A percentile compares a stretch with the other conserved stretches of the same genome.
phyloP scores from a whole-genome alignment of 208 protist genomes.

The Crithidia thermophila region DNA sequence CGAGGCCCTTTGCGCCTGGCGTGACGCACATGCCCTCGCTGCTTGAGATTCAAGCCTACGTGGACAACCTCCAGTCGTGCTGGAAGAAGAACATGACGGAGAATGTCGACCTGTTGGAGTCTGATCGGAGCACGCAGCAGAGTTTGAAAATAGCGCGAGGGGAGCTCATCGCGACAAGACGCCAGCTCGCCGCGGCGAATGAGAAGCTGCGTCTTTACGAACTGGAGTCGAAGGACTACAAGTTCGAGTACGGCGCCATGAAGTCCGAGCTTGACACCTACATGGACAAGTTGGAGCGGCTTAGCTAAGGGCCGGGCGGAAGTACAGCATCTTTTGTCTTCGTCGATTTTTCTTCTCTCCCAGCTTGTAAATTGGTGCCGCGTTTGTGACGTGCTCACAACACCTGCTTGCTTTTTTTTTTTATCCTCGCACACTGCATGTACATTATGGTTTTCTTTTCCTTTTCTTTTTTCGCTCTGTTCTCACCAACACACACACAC shows the following conservation, averaged over 20 bases:
- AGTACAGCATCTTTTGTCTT: conserved; percentile 1
- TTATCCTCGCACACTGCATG: conserved; percentile 6
- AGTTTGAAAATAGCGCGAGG: conserved; percentile 58
- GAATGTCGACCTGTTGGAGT: conserved; percentile 64
- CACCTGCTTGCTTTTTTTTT: conserved; percentile 10
- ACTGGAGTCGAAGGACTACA: conserved; percentile 73
- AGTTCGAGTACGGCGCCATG: conserved; percentile 67
- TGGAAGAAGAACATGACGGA: conserved; percentile 69
- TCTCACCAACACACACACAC: too few species aligned
- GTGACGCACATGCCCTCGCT: conserved; percentile 62
- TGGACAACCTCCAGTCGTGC: conserved; percentile 86
- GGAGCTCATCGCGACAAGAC: conserved; percentile 48
- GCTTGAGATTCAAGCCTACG: conserved; percentile 73
- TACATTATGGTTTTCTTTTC: conserved; percentile 1
- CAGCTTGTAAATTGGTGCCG: too few species aligned
- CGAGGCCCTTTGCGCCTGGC: conserved; percentile 44
- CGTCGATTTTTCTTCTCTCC: neutral
- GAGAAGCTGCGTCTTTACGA: conserved; percentile 82
- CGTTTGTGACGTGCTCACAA: neutral
- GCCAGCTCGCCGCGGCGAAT: conserved; percentile 40
- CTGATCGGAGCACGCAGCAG: conserved; percentile 52
- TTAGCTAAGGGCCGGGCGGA: conserved; percentile 9
- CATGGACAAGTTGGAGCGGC: conserved; percentile 35
- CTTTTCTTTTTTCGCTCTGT: neutral
- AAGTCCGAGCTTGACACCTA: conserved; percentile 72